A percentile compares a stretch with the other conserved stretches of the same genome.
phyloP scores from a whole-genome alignment of 768 basidiomycete genomes.

The Serendipita sp. region DNA sequence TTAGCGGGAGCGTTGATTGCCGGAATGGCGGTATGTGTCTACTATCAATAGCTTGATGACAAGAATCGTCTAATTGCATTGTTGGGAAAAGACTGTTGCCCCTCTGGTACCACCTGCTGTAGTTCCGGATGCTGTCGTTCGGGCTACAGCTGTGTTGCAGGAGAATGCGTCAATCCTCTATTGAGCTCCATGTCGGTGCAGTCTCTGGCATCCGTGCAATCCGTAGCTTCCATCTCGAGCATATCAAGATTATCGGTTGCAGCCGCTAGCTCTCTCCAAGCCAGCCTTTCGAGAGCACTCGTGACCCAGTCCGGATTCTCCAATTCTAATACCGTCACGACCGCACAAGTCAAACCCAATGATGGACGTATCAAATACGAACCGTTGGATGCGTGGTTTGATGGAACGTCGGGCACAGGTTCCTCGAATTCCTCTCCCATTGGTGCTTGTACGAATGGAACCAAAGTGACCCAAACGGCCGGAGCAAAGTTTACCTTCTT shows the following conservation, averaged over 20 bases:
- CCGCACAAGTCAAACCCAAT: not conserved
- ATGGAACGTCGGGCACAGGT: not conserved
- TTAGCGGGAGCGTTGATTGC: too few relatives aligned
- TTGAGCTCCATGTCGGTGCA: not conserved
- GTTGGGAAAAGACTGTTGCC: too few relatives aligned
- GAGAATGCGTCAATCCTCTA: not conserved
- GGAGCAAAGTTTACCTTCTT: not conserved
- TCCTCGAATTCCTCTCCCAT: not conserved
- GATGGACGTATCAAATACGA: not conserved
- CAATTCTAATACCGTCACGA: not conserved
- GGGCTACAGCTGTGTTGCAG: not conserved
- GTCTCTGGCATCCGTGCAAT: not conserved
- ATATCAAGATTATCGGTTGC: not conserved
- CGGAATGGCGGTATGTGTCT: too few relatives aligned
- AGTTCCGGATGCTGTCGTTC: not conserved
- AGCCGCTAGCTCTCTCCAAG: too few relatives aligned
- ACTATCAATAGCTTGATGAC: too few relatives aligned
- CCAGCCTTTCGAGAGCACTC: too few relatives aligned
- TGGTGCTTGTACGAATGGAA: not conserved
- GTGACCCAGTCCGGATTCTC: too few relatives aligned
- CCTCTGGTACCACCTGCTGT: not conserved
- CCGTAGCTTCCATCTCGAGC: not conserved
- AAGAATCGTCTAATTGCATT: too few relatives aligned
- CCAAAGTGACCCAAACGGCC: not conserved
- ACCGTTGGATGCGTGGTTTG: not conserved